phyloP scores from a whole-genome alignment of 768 basidiomycete genomes.

The Lactarius trivialis region DNA sequence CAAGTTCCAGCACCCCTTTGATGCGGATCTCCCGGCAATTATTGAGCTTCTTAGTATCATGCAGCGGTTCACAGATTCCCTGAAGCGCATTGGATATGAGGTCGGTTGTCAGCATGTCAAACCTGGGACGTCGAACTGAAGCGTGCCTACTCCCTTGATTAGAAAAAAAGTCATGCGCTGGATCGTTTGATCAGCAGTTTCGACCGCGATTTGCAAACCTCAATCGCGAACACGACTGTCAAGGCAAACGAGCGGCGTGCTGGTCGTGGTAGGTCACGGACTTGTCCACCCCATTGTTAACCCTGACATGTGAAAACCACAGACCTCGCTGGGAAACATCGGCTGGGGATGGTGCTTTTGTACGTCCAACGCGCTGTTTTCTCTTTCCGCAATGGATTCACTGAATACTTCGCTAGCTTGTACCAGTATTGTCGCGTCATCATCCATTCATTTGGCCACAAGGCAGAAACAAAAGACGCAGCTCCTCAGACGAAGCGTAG shows the following conservation, averaged over 20 bases:
- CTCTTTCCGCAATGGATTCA: not conserved
- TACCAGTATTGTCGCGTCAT: conserved; percentile 21
- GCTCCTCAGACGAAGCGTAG: conserved; percentile 5
- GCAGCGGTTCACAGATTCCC: conserved; percentile 26
- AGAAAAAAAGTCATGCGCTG: conserved; percentile 16
- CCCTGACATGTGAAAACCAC: not conserved
- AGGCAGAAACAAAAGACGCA: conserved; percentile 2
- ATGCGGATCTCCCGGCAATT: conserved; percentile 28
- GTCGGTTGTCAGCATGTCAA: not conserved
- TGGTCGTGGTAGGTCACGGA: conserved; percentile 5
- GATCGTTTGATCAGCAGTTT: conserved; percentile 11
- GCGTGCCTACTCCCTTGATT: not conserved
- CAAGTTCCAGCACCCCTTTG: conserved; percentile 27
- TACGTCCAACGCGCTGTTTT: not conserved
- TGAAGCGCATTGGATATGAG: not conserved
- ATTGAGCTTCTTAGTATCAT: conserved; percentile 31
- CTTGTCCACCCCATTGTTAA: no score
- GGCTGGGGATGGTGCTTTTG: conserved; percentile 18
- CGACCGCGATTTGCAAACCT: conserved; percentile 9
- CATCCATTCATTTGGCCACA: conserved; percentile 21
- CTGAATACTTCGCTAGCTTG: conserved; percentile 8
- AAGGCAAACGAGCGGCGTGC: not conserved
- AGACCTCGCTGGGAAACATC: conserved; percentile 15
- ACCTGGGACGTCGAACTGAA: not conserved
- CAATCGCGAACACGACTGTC: conserved; percentile 16